Percentiles rank a stretch among this genome's conserved stretches.
Evolutionary conservation across 306 rosid species (phyloP).

Genomic region (Dalbergia cochinchinensis): DNA sequence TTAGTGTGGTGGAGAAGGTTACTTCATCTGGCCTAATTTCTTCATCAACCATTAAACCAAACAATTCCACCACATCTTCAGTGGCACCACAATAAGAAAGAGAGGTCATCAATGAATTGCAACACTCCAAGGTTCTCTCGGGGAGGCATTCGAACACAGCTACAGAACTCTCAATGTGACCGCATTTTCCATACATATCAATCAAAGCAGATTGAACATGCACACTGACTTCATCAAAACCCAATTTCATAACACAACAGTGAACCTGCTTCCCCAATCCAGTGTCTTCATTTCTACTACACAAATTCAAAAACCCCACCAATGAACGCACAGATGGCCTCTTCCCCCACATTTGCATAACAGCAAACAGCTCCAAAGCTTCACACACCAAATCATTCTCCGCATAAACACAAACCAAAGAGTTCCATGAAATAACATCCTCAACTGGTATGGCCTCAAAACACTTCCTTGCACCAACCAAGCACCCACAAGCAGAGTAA

Average conservation of each 20-base stretch:
- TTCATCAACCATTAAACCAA: constrained; percentile 78
- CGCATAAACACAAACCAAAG: constrained; percentile 67
- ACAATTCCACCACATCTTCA: constrained; percentile 82
- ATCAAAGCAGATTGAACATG: constrained; percentile 83
- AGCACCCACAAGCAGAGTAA: constrained; percentile 77
- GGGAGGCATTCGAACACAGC: constrained; percentile 63
- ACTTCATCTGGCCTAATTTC: constrained; percentile 73
- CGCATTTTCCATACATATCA: constrained; percentile 83
- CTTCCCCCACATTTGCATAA: constrained; percentile 72
- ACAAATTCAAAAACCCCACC: constrained; percentile 68
- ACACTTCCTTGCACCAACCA: constrained; percentile 62
- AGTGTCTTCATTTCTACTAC: constrained; percentile 60
- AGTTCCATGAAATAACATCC: constrained; percentile 94
- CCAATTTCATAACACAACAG: constrained; percentile 62
- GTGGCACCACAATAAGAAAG: constrained; percentile 63
- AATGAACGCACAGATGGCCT: constrained; percentile 77
- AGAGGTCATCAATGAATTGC: constrained; percentile 89
- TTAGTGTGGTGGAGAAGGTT: constrained; percentile 72
- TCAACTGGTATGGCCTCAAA: constrained; percentile 61
- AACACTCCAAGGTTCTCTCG: constrained; percentile 64
- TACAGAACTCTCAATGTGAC: constrained; percentile 71
- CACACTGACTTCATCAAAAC: constrained; percentile 65
- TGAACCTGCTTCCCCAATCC: constrained; percentile 75
- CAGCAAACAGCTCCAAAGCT: constrained; percentile 59
- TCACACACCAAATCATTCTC: constrained; percentile 51